Evolutionary conservation across 192 early-diverging fungal species (phyloP), one percentile per base, ranked within the genome.

Genomic region (Coemansia sp.): DNA sequence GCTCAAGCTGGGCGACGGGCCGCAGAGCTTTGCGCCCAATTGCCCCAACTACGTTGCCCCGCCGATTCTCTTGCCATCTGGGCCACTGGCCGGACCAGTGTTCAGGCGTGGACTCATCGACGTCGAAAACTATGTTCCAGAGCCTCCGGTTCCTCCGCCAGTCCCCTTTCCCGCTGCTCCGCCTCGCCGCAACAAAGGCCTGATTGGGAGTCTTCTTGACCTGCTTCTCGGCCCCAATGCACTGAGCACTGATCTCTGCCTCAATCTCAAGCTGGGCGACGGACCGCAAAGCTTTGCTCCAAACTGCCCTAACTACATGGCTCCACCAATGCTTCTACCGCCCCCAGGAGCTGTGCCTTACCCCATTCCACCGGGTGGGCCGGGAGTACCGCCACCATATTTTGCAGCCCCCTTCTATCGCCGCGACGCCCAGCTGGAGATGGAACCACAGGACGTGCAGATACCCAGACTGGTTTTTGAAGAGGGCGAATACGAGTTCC

Each of bases 1-100:
- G 3, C 74, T 81, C 67, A 81, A 81, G 71, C 74, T 81, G 4
- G 78, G 78, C 60, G 78, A 81, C 62, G 78, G 78, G 5, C 78
- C 78, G 22, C 78, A 81, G 62, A 81, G 78, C 65, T 22, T 81
- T 52, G 73, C 73, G 5, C 78, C 78, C 41, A 66, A 68, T 46
- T 81, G 78, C 41, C 78, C 78, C 10, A 80, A 80, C 78, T 80
- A 66, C 26, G 22, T 80, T 7, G 63, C 73, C 4, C 78, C 78
- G 42, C 73, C 78, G 8, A 58, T 80, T 61, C 69, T 80, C 10
- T 66, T 71, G 32, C 78, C 78, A 13, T 60, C 65, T 39, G 32
- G 22, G 6, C 52, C 41, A 32, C 61, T 47, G 22, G 39, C 52
- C n/a, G 63, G 43, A 26, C 71, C 71, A 37, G 41, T 72, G 18